These are phyloP conservation scores for Austropuccinia psidii DNA, from an alignment of 1,284 basidiomycete genomes.

Conservation along the genomic window DNA sequence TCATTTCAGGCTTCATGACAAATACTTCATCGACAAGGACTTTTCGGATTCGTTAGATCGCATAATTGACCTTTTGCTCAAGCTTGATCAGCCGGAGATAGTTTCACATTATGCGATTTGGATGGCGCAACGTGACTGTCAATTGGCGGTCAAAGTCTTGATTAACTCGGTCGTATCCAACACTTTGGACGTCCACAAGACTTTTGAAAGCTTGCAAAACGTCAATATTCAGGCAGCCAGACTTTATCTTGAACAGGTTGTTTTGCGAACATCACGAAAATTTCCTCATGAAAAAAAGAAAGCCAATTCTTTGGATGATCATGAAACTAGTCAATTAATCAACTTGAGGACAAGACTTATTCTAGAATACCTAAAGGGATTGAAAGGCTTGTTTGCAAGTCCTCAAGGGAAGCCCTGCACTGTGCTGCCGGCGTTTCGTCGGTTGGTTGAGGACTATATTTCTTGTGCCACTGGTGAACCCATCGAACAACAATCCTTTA, in stretches of 20 bases:
- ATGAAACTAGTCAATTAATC: background rate
- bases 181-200: background rate
- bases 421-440: background rate
- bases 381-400: background rate
- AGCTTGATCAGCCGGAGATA: slow-evolving; percentile 57
- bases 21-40: slow-evolving; percentile 59
- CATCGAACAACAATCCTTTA: background rate
- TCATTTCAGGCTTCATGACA: slow-evolving; percentile 61
- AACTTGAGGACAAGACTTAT: slow-evolving; percentile 13
- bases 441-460: slow-evolving; percentile 4
- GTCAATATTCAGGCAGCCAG: slow-evolving; percentile 11
- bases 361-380: slow-evolving; percentile 13
- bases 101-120: slow-evolving; percentile 70
- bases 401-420: background rate
- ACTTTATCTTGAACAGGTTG: slow-evolving; percentile 22
- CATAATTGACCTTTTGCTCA: slow-evolving; percentile 60
- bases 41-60: slow-evolving; percentile 62
- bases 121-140: slow-evolving; percentile 63
- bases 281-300: background rate
- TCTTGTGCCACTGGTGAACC: background rate
- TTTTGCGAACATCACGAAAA: background rate
- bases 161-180: slow-evolving; percentile 9
- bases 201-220: slow-evolving; percentile 4
- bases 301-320: background rate
- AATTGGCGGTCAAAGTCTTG: slow-evolving; percentile 61